These are phyloP conservation scores for Talaromyces sp. DNA, from an alignment of 2,329 filamentous ascomycete genomes.

Conservation along the genomic window DNA sequence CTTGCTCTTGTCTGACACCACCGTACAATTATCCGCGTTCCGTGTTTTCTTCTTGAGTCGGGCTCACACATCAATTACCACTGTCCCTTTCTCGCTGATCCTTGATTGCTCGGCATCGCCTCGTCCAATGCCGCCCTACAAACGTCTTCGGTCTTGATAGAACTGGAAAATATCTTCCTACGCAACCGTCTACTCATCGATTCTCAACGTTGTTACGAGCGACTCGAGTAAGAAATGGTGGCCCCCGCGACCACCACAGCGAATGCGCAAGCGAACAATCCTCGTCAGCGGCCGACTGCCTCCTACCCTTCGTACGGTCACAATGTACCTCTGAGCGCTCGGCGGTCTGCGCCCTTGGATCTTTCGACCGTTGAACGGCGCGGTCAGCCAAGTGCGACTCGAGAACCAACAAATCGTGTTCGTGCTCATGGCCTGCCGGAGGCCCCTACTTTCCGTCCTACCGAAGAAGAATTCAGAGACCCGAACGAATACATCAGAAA, in stretches of 20 bases:
- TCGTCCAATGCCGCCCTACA: slow-evolving; percentile 35
- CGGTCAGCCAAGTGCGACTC: slow-evolving; percentile 72
- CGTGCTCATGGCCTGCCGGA: slow-evolving; percentile 83
- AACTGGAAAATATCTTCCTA: slow-evolving; percentile 17
- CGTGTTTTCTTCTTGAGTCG: neutral
- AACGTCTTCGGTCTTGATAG: slow-evolving; percentile 30
- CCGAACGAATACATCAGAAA: slow-evolving; percentile 91
- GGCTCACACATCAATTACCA: neutral
- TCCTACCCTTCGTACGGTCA: slow-evolving; percentile 45
- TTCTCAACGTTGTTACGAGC: slow-evolving; percentile 13
- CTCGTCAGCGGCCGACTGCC: slow-evolving; percentile 40
- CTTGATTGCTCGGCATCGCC: neutral
- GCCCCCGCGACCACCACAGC: slow-evolving; percentile 44
- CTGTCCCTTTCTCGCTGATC: neutral
- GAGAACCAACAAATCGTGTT: slow-evolving; percentile 71
- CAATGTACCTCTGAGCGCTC: slow-evolving; percentile 61
- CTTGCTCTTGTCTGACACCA: neutral
- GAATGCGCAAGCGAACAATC: slow-evolving; percentile 33
- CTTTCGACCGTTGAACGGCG: slow-evolving; percentile 87
- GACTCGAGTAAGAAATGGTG: slow-evolving; percentile 39
- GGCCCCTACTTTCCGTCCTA: slow-evolving; percentile 85
- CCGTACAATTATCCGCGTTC: neutral
- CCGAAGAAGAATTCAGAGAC: slow-evolving; percentile 90
- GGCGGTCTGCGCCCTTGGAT: slow-evolving; percentile 69
- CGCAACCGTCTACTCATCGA: slow-evolving; percentile 16